Evolutionary conservation across 495 filamentous ascomycete genomes (phyloP).

Genomic region (Astrothelium subdiscretum): DNA sequence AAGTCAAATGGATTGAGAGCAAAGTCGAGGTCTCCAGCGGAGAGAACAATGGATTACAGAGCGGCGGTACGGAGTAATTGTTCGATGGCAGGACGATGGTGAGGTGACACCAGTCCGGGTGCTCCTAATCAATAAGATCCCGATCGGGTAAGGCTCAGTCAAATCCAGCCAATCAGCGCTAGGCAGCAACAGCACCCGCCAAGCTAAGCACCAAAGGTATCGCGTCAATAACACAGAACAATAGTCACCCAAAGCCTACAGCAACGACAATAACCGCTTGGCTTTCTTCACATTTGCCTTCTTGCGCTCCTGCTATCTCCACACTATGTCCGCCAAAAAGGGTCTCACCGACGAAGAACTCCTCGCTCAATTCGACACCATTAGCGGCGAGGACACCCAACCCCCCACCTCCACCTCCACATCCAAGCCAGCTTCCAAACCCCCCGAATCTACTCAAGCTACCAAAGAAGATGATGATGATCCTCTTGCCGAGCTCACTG

Average conservation of each 20-base stretch:
- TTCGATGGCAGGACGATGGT: neutral
- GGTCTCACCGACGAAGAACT: slow-evolving; percentile 69
- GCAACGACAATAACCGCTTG: neutral
- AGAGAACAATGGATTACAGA: neutral
- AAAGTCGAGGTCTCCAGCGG: neutral
- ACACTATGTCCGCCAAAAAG: slow-evolving; percentile 24
- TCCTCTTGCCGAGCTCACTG: slow-evolving; percentile 75
- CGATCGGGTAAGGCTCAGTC: neutral
- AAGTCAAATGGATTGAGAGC: neutral
- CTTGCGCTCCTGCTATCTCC: neutral
- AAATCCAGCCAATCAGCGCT: neutral
- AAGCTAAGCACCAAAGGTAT: neutral
- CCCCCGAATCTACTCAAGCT: neutral
- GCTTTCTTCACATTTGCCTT: neutral
- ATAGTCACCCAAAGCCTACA: too few species aligned
- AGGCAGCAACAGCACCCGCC: neutral
- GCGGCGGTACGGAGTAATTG: neutral
- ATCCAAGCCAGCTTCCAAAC: slow-evolving; percentile 2
- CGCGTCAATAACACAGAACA: too few species aligned
- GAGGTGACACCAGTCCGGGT: neutral
- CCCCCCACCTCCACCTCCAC: slow-evolving; percentile 32
- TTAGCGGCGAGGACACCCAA: slow-evolving; percentile 41
- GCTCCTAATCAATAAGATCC: neutral
- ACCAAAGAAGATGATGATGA: slow-evolving; percentile 44
- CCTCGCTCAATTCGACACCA: slow-evolving; percentile 66